Conservation (phyloP, 2,329 filamentous ascomycete species). For the Cercospora sp. region DNA sequence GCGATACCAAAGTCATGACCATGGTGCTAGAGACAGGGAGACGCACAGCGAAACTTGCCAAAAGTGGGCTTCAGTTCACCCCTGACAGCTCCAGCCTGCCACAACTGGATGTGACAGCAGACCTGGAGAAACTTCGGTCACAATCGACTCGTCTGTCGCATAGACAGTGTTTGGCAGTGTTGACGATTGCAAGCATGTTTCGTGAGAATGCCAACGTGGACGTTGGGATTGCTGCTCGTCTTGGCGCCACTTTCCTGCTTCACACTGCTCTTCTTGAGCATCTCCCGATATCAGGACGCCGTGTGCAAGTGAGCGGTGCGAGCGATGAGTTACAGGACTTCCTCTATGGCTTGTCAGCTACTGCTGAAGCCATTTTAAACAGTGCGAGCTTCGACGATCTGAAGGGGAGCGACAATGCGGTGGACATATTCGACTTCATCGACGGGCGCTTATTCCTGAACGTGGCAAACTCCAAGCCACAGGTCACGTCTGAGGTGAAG, state of each 20-base stretch:
- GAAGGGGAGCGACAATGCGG: conserved; percentile 26
- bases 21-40: conserved; percentile 46
- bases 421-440: conserved; percentile 56
- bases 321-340: conserved; percentile 22
- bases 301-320: conserved; percentile 24
- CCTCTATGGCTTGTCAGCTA: conserved; percentile 40
- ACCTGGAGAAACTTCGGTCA: conserved; percentile 23
- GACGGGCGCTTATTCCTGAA: conserved; percentile 54
- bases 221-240: conserved; percentile 9
- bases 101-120: conserved; percentile 19
- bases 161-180: conserved; percentile 31
- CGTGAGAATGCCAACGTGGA: conserved; percentile 18
- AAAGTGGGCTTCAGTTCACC: conserved; percentile 2
- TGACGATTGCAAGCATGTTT: conserved; percentile 29
- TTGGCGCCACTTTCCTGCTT: conserved; percentile 32
- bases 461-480: conserved; percentile 18
- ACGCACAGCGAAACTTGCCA: conserved; percentile 2
- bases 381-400: conserved; percentile 28
- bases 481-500: conserved; percentile 23
- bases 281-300: conserved; percentile 35
- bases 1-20: conserved; percentile 62
- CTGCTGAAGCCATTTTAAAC: conserved; percentile 42
- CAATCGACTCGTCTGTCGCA: conserved; percentile 26
- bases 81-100: conserved; percentile 10
- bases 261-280: conserved; percentile 36